phyloP scores from a whole-genome alignment of 1,139 yeast species.

The Sugiyamaella sp. region DNA sequence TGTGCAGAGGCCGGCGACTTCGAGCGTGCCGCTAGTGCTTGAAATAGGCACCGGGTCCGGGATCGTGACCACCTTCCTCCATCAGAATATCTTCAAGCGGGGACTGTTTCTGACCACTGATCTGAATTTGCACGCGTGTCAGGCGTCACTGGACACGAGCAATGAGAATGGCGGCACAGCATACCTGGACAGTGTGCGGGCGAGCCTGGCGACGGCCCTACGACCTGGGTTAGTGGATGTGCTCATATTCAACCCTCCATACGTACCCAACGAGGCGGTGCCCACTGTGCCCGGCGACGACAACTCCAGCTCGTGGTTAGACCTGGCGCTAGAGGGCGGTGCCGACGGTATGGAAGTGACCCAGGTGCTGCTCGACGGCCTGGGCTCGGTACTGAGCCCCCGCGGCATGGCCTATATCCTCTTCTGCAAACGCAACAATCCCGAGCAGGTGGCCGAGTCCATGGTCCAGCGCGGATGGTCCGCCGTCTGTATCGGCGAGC shows the following conservation, averaged over 20 bases:
- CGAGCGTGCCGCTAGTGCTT: slow-evolving; percentile 63
- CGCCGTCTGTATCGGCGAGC: slow-evolving; percentile 52
- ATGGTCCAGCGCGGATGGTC: slow-evolving; percentile 62
- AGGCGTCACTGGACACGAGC: slow-evolving; percentile 56
- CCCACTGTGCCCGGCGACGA: slow-evolving; percentile 53
- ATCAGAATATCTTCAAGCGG: slow-evolving; percentile 53
- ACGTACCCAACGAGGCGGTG: slow-evolving; percentile 75
- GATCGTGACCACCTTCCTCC: slow-evolving; percentile 74
- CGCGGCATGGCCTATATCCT: slow-evolving; percentile 78
- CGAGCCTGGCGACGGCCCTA: slow-evolving; percentile 58
- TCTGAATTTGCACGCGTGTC: slow-evolving; percentile 76
- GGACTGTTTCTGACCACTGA: slow-evolving; percentile 71
- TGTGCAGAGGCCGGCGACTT: too few relatives aligned
- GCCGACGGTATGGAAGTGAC: slow-evolving; percentile 88
- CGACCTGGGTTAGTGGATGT: slow-evolving; percentile 59
- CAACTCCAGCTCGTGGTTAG: slow-evolving; percentile 68
- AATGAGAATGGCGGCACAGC: slow-evolving; percentile 48
- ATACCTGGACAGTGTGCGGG: slow-evolving; percentile 58
- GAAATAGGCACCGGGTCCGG: slow-evolving; percentile 96
- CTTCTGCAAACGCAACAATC: slow-evolving; percentile 87
- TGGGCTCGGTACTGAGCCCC: slow-evolving; percentile 53
- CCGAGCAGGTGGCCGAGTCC: slow-evolving; percentile 54
- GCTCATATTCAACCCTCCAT: slow-evolving; percentile 90
- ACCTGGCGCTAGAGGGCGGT: slow-evolving; percentile 88
- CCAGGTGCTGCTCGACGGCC: slow-evolving; percentile 55